A percentile compares a stretch with the other conserved stretches of the same genome.
Evolutionary conservation across 2,329 filamentous ascomycete species (phyloP).

Genomic region (Teratosphaeria viscida): DNA sequence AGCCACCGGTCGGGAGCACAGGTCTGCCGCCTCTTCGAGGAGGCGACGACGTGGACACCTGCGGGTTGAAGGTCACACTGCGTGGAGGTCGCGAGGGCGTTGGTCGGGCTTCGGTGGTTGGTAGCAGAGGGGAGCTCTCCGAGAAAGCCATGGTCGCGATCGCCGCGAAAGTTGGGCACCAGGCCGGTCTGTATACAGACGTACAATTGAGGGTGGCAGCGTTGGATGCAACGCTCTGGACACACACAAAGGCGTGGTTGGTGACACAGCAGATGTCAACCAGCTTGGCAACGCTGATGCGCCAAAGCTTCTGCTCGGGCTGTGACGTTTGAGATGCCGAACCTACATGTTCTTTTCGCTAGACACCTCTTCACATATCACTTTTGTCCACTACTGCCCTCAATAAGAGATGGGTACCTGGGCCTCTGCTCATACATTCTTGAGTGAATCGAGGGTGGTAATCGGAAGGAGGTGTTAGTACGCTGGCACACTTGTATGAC

Average conservation of each 20-base stretch:
- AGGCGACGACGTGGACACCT: constrained; percentile 38
- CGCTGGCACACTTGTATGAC: neutral
- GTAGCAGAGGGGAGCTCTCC: constrained; percentile 8
- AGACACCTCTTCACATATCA: neutral
- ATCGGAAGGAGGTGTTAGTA: neutral
- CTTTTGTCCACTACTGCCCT: neutral
- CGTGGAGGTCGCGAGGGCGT: constrained; percentile 36
- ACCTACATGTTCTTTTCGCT: neutral
- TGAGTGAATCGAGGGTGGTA: neutral
- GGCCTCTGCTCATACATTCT: neutral
- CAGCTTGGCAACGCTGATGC: neutral
- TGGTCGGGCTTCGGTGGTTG: neutral
- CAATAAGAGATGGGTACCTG: neutral
- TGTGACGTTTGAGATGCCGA: neutral
- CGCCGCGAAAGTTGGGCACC: neutral
- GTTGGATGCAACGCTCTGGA: neutral
- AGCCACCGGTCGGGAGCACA: constrained; percentile 22
- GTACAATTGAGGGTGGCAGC: neutral
- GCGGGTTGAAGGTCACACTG: constrained; percentile 67
- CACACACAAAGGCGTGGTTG: neutral
- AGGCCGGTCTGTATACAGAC: neutral
- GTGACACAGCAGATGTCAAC: neutral
- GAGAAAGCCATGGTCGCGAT: constrained; percentile 1
- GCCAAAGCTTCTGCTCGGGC: neutral
- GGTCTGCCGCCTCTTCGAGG: constrained; percentile 23